Conservation (phyloP, 768 basidiomycete species). For the Infundibulicybe gibba region DNA sequence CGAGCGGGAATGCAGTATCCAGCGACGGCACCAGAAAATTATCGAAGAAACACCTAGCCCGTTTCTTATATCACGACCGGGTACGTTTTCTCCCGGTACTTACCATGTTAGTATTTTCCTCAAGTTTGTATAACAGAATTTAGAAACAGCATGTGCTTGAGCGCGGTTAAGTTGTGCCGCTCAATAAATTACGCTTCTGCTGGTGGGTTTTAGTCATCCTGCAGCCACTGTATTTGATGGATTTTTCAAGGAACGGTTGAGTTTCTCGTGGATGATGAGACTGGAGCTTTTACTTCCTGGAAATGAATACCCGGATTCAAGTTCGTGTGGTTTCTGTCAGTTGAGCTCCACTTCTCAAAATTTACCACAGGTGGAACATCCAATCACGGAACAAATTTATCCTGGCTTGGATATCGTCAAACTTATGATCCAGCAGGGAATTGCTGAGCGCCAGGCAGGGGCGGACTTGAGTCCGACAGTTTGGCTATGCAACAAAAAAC, state of each 20-base stretch:
- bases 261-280: slow-evolving; percentile 54
- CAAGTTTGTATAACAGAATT: slow-evolving; percentile 26
- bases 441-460: slow-evolving; percentile 26
- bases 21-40: slow-evolving; percentile 70
- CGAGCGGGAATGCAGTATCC: slow-evolving; percentile 69
- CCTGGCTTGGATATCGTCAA: slow-evolving; percentile 58
- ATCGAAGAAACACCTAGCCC: slow-evolving; percentile 70
- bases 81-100: slow-evolving; percentile 20
- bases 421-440: slow-evolving; percentile 60
- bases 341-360: background rate
- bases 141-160: slow-evolving; percentile 44
- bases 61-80: slow-evolving; percentile 41
- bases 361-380: slow-evolving; percentile 54
- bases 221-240: background rate
- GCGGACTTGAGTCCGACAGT: slow-evolving; percentile 7
- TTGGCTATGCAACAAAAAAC: slow-evolving; percentile 31
- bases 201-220: slow-evolving; percentile 27
- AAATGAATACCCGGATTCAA: slow-evolving; percentile 70
- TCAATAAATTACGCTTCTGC: slow-evolving; percentile 55
- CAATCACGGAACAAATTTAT: slow-evolving; percentile 55
- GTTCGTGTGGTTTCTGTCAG: slow-evolving; percentile 11
- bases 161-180: slow-evolving; percentile 46
- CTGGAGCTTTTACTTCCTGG: slow-evolving; percentile 62
- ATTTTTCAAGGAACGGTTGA: slow-evolving; percentile 56
- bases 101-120: background rate